Base-by-base conservation (phyloP, 2,329 filamentous ascomycete genomes). In the Microsporum audouinii region DNA sequence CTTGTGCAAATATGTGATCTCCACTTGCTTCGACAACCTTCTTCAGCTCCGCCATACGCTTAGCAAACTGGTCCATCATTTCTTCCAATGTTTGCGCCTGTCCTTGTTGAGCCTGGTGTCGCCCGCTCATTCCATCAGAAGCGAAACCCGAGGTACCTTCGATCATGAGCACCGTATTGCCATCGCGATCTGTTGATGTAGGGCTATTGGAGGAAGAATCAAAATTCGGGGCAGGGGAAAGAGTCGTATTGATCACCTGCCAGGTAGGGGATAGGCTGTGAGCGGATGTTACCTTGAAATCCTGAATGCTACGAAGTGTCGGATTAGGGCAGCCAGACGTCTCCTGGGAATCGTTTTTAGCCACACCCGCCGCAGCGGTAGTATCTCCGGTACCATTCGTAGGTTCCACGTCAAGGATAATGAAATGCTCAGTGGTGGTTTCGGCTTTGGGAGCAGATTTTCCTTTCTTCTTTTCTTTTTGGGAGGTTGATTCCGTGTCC, bases 221-320 rank as follows among this genome's bases (percentile, higher is more conserved):
- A 70, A 84, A 88, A 1, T 82, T 86, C 1, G 86, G 86, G 14
- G 86, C 86, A 7, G 78, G 77, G 5, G 76, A 75, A 7, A 88
- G 73, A 7, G 74, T 74, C 0, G 81, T 80, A 14, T 75, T 74
- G 38, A 84, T 75, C 12, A 87, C 79, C 67, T 87, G 84, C 86
- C 92, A 97, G 57, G 87, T 82, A 0, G 85, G 77, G 6, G 84
- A 88, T 10, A 96, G 76, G 64, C 87, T 91, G 47, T 87, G 84
- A 0, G 88, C 87, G 61, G 83, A 84, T 0, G 82, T 77, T 0
- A 97, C 82, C 1, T 74, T 77, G 60, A 74, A 77, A 31, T 59
- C 33, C 2, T 77, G 62, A 45, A 45, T 49, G 4, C 29, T 43
- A 23, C 27, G 51, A 33, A 57, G 60, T 5, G 45, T 41, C 6